phyloP scores from a whole-genome alignment of 495 filamentous ascomycete species.

The Talaromyces stipitatus region DNA sequence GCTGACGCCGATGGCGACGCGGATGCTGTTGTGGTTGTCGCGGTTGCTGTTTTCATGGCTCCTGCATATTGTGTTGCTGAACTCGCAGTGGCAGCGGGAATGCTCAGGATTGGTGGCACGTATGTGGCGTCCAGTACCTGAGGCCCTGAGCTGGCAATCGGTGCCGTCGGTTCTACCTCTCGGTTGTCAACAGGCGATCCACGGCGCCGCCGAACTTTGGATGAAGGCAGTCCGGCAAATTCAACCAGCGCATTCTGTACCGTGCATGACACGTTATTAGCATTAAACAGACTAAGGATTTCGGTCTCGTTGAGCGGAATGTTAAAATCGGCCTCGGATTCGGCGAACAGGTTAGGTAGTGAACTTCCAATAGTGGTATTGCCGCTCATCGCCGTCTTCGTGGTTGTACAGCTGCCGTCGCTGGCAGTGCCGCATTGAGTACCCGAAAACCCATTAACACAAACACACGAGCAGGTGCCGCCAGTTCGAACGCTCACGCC shows the following conservation, averaged over 20 bases:
- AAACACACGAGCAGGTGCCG: constrained; percentile 74
- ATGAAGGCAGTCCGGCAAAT: background rate
- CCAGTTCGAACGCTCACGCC: constrained; percentile 63
- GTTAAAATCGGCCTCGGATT: constrained; percentile 60
- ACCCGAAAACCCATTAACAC: constrained; percentile 81
- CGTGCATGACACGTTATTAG: constrained; percentile 64
- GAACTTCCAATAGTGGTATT: constrained; percentile 76
- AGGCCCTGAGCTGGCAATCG: background rate
- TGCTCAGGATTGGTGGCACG: background rate
- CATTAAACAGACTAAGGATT: constrained; percentile 70
- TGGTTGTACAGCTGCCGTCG: constrained; percentile 64
- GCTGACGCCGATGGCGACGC: constrained; percentile 9
- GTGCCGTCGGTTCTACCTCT: background rate
- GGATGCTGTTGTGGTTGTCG: constrained; percentile 7
- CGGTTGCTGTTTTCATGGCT: constrained; percentile 5
- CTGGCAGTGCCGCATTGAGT: constrained; percentile 54
- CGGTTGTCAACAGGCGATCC: background rate
- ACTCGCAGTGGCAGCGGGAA: constrained; percentile 2
- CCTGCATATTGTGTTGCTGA: constrained; percentile 2
- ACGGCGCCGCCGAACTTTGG: background rate
- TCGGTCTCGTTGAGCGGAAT: constrained; percentile 59
- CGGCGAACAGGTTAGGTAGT: constrained; percentile 62
- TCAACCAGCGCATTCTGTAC: constrained; percentile 74
- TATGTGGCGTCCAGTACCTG: background rate
- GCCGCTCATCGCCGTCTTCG: constrained; percentile 43